These are phyloP conservation scores for Firmiana major DNA, from an alignment of 345 rosid genomes.

Conservation along the genomic window DNA sequence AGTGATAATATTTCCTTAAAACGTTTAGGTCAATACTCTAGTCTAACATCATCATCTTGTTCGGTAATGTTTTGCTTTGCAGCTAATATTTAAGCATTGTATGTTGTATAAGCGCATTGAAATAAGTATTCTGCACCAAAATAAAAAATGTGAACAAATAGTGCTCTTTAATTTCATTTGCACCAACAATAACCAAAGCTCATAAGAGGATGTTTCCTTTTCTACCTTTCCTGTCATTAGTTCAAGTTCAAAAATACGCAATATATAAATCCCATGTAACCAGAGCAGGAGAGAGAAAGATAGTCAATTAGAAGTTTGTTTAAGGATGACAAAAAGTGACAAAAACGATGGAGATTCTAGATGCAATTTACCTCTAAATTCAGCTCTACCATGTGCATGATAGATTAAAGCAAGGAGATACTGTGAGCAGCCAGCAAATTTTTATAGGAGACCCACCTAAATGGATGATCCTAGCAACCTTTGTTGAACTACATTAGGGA, in stretches of 20 bases:
- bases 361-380: conserved; percentile 25
- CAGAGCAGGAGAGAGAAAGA: background rate
- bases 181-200: background rate
- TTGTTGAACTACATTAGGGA: conserved; percentile 12
- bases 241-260: background rate
- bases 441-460: conserved; percentile 11
- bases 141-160: background rate
- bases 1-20: background rate
- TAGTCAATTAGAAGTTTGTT: background rate
- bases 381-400: conserved; percentile 15
- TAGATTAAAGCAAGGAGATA: conserved; percentile 26
- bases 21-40: background rate
- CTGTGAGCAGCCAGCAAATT: background rate
- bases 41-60: conserved; percentile 12
- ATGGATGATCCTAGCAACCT: conserved; percentile 12
- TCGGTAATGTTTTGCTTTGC: background rate
- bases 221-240: background rate
- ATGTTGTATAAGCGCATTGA: background rate
- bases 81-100: background rate
- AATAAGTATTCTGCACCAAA: background rate
- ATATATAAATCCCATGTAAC: background rate
- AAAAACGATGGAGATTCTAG: background rate
- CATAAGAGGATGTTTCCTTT: background rate
- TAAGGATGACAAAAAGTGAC: background rate
- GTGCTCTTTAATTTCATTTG: conserved; percentile 7